Evolutionary conservation across 1,284 basidiomycete genomes (phyloP).

Genomic region (Pholiota adiposa): DNA sequence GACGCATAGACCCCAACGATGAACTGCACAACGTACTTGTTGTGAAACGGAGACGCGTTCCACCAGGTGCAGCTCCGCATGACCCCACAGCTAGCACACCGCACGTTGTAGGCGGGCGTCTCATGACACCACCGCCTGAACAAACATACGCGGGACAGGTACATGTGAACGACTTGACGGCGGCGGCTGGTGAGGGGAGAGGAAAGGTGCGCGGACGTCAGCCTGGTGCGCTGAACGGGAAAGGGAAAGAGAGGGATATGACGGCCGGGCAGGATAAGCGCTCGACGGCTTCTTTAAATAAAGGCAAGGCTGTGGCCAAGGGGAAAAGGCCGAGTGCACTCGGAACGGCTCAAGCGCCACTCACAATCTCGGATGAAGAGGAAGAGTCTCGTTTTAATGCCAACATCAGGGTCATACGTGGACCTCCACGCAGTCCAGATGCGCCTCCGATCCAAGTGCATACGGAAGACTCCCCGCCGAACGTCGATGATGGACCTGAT

Average conservation of each 20-base stretch:
- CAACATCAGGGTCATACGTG: background rate
- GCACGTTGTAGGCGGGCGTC: background rate
- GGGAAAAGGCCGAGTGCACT: background rate
- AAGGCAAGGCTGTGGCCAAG: background rate
- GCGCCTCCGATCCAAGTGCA: conserved; percentile 1
- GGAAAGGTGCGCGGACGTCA: background rate
- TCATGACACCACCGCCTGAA: background rate
- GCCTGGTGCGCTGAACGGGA: background rate
- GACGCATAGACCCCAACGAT: background rate
- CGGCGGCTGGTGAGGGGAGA: background rate
- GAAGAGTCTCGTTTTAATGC: background rate
- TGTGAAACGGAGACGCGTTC: background rate
- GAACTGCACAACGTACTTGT: background rate
- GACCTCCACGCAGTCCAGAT: background rate
- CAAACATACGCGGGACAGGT: background rate
- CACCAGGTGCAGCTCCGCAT: background rate
- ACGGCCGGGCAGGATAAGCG: background rate
- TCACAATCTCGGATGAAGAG: background rate
- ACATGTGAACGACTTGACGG: background rate
- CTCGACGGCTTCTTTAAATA: background rate
- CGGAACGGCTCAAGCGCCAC: background rate
- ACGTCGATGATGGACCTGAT: background rate
- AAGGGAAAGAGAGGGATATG: background rate
- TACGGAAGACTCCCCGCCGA: background rate
- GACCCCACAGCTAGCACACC: background rate